Base-by-base conservation (phyloP, 2,329 filamentous ascomycete species). In the Pseudogymnoascus verrucosus region DNA sequence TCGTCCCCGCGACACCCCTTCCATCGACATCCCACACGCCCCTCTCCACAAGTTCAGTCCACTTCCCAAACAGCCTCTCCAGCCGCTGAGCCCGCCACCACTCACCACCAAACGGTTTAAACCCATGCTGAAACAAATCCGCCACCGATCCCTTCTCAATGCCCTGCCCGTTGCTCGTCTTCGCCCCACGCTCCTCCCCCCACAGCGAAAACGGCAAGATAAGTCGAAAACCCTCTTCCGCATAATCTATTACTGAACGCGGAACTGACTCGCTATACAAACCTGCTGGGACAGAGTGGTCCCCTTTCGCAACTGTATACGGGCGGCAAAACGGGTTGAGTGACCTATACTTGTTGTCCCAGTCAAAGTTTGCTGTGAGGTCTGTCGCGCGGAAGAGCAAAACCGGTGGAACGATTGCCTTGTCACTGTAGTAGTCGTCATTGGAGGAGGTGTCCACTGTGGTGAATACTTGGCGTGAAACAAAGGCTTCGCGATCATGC, bases 91-190 rank as follows among this genome's bases (percentile, higher is more conserved):
- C 60, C 11, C 63, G 54, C 5, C n/a, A 34, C 54, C 47, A 62
- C 8, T 44, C 62, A 26, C 62, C 51, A 51, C 61, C 47, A 37
- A 66, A 66, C n/a, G 61, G 63, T n/a, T 65, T 65, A 28, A 28
- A 51, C 1, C 61, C 59, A 19, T 67, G 60, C 40, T 65, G 62
- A 64, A 62, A 65, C 47, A 64, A 60, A 54, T 62, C 65, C 36
- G 39, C 67, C 65, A 40, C 21, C 6, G 7, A 12, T 37, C 47
- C 66, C 61, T 39, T 64, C 59, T 40, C 37, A 62, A 64, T 59
- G 21, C 7, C 7, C 61, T 64, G 10, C 47, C 62, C 64, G 36
- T 54, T 26, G 31, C 64, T 64, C 21, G n/a, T 62, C 16, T 19
- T 47, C 21, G 60, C 64, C 26, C 47, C 44, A 21, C 26, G 60